A percentile compares a stretch with the other conserved stretches of the same genome.
Evolutionary conservation across 768 basidiomycete genomes (phyloP).

Genomic region (Clavulina sp.): DNA sequence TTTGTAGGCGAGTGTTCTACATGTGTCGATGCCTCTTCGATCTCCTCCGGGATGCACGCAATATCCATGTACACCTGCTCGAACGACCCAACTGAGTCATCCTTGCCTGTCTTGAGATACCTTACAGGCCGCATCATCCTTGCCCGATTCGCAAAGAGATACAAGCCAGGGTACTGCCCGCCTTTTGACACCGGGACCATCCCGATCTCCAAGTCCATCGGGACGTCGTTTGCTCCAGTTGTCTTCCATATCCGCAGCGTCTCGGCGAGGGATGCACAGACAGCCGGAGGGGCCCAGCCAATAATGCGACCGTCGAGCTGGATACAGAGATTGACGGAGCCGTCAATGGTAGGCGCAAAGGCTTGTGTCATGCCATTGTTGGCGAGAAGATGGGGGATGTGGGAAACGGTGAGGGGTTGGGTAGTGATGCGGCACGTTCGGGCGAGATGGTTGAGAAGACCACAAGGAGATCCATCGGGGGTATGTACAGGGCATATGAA

Average conservation of each 20-base stretch:
- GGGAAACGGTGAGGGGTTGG: conserved; percentile 46
- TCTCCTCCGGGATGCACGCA: conserved; percentile 76
- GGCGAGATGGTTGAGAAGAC: conserved; percentile 90
- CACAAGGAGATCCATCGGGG: conserved; percentile 94
- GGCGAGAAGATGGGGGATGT: conserved; percentile 66
- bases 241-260: conserved; percentile 91
- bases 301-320: conserved; percentile 93
- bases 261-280: conserved; percentile 66
- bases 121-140: conserved; percentile 98
- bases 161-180: conserved; percentile 93
- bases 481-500: conserved; percentile 98
- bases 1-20: conserved; percentile 90
- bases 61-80: conserved; percentile 99
- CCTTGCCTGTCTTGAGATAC: conserved; percentile 65
- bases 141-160: conserved; percentile 68
- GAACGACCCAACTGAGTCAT: conserved; percentile 88
- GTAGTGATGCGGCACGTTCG: conserved; percentile 87
- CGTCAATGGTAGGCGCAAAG: conserved; percentile 65
- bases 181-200: conserved; percentile 75
- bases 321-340: conserved; percentile 51
- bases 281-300: conserved; percentile 68
- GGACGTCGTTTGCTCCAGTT: conserved; percentile 60
- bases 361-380: conserved; percentile 90
- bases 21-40: conserved; percentile 67
- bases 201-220: conserved; percentile 89